Conservation (phyloP, 495 filamentous ascomycete genomes). For the Neurospora sp. region DNA sequence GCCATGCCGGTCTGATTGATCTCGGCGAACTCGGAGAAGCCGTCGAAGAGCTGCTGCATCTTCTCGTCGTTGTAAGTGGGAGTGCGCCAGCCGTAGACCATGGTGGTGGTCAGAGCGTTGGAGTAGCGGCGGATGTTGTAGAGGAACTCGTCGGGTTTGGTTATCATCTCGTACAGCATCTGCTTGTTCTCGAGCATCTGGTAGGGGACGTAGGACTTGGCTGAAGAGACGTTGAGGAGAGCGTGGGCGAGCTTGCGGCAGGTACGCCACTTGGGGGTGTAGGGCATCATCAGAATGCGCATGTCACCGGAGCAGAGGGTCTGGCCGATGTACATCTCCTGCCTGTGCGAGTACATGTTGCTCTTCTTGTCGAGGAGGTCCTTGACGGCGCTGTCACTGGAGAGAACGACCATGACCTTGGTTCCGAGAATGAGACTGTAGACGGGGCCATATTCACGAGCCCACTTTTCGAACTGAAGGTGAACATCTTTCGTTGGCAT, state of each 20-base stretch:
- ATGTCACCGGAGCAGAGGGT: constrained; percentile 23
- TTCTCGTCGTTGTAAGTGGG: constrained; percentile 38
- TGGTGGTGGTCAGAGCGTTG: constrained; percentile 44
- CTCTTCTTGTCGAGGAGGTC: constrained; percentile 30
- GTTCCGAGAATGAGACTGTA: constrained; percentile 33
- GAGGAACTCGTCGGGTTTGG: constrained; percentile 28
- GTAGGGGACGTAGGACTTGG: constrained; percentile 39
- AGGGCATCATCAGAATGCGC: constrained; percentile 27
- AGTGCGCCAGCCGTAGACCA: constrained; percentile 46
- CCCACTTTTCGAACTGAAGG: constrained; percentile 31
- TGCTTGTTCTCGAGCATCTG: constrained; percentile 42
- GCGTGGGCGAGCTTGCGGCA: constrained; percentile 34
- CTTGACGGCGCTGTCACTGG: constrained; percentile 26
- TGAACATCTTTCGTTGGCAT: constrained; percentile 23
- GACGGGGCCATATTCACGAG: constrained; percentile 28
- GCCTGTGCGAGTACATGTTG: constrained; percentile 28
- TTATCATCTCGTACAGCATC: constrained; percentile 37
- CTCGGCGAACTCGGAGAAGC: constrained; percentile 40
- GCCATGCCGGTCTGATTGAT: constrained; percentile 32
- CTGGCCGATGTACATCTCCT: constrained; percentile 27
- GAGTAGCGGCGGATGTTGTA: constrained; percentile 44
- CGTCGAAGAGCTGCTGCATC: constrained; percentile 42
- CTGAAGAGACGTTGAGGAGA: constrained; percentile 31
- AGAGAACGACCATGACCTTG: constrained; percentile 24
- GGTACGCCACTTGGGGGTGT: constrained; percentile 31